Evolutionary conservation across 495 filamentous ascomycete genomes (phyloP).

Genomic region (Hypoxylon subgilvum): DNA sequence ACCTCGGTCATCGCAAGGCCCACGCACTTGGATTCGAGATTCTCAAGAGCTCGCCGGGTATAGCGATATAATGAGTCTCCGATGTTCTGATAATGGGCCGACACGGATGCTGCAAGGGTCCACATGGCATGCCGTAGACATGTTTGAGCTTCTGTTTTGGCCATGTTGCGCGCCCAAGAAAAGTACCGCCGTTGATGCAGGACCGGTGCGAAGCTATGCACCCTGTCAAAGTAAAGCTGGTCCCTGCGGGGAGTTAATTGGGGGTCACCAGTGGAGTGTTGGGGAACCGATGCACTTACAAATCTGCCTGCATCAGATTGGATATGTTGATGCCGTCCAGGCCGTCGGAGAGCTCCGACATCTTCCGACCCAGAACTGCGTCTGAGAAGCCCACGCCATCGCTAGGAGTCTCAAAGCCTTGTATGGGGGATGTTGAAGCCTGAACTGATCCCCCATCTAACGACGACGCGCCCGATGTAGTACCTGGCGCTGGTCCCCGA

Average conservation of each 20-base stretch:
- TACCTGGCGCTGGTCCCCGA: constrained; percentile 16
- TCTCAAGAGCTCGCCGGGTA: constrained; percentile 54
- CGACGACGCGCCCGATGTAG: constrained; percentile 20
- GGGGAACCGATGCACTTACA: constrained; percentile 13
- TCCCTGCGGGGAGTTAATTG: constrained; percentile 47
- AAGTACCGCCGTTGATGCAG: constrained; percentile 51
- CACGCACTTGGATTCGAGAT: constrained; percentile 36
- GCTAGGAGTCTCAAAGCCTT: constrained; percentile 27
- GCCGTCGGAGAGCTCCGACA: constrained; percentile 22
- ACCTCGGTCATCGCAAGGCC: constrained; percentile 32
- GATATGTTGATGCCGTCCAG: constrained; percentile 34
- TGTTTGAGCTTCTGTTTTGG: constrained; percentile 28
- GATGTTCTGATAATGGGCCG: constrained; percentile 58
- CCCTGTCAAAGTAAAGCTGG: constrained; percentile 65
- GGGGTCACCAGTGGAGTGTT: neutral
- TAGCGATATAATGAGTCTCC: constrained; percentile 56
- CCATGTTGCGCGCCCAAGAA: constrained; percentile 32
- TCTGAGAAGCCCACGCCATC: constrained; percentile 23
- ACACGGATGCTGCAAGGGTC: constrained; percentile 59
- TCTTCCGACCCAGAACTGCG: constrained; percentile 10
- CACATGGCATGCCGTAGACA: constrained; percentile 63
- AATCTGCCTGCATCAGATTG: constrained; percentile 35
- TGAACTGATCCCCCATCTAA: constrained; percentile 32
- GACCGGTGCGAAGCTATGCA: constrained; percentile 60
- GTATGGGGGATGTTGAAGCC: constrained; percentile 32